Evolutionary conservation across 495 filamentous ascomycete genomes (phyloP).

Genomic region (Friedmanniomyces endolithicus): DNA sequence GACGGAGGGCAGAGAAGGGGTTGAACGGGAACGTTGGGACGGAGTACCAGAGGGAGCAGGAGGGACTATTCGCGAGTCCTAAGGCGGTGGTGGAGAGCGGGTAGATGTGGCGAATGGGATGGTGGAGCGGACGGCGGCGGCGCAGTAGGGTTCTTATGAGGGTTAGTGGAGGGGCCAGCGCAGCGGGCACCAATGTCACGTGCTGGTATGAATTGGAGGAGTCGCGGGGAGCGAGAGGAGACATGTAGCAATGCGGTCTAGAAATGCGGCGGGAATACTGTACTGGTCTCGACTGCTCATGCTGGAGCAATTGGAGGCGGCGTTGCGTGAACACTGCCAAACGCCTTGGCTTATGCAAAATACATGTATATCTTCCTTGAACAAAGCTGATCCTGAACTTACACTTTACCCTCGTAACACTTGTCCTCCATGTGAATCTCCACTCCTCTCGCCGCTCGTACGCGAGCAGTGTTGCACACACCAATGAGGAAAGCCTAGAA

Average conservation of each 20-base stretch:
- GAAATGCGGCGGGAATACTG: not conserved
- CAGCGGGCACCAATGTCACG: too few relatives aligned
- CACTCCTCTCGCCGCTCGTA: not conserved
- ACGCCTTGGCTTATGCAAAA: too few relatives aligned
- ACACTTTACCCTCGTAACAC: not conserved
- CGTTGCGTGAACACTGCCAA: too few relatives aligned
- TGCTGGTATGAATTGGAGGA: too few relatives aligned
- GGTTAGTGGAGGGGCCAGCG: too few relatives aligned
- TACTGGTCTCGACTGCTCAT: not conserved
- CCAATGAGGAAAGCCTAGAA: not conserved
- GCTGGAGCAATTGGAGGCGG: too few relatives aligned
- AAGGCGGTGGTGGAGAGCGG: conserved; percentile 3
- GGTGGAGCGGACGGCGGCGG: conserved; percentile 3
- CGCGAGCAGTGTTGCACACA: not conserved
- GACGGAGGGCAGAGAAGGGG: conserved; percentile 54
- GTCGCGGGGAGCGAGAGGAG: too few relatives aligned
- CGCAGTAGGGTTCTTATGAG: not conserved
- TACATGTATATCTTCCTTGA: too few relatives aligned
- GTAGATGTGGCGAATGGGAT: not conserved
- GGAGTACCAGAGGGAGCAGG: conserved; percentile 11
- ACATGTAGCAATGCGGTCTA: too few relatives aligned
- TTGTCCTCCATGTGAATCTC: not conserved
- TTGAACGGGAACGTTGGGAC: conserved; percentile 4
- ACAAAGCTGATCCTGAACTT: too few relatives aligned
- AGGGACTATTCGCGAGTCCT: conserved; percentile 16